phyloP scores from a whole-genome alignment of 768 basidiomycete genomes.

The Clitopilus passeckerianus region DNA sequence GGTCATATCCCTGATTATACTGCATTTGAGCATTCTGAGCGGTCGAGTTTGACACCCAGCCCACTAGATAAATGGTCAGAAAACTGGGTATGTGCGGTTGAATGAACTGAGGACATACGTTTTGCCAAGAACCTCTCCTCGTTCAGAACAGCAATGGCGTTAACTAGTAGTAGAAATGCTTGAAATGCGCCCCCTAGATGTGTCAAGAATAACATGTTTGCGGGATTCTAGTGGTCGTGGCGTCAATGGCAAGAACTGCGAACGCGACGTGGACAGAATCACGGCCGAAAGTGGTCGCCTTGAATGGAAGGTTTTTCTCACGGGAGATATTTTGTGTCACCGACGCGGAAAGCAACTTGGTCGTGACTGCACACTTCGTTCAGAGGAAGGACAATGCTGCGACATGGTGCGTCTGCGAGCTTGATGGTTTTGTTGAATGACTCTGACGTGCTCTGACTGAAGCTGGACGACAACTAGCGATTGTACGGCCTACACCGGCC shows the following conservation, averaged over 20 bases:
- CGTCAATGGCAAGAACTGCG: conserved; percentile 8
- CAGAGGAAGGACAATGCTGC: not conserved
- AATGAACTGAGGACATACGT: conserved; percentile 49
- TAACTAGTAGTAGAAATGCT: conserved; percentile 82
- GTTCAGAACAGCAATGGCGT: conserved; percentile 91
- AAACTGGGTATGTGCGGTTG: conserved; percentile 1
- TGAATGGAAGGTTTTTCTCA: conserved; percentile 1
- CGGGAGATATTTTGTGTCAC: not conserved
- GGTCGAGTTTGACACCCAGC: conserved; percentile 72
- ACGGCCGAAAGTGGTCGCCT: not conserved
- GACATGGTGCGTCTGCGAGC: not conserved
- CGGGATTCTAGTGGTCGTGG: conserved; percentile 6
- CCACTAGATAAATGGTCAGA: conserved; percentile 47
- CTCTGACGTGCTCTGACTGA: not conserved
- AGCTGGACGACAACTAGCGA: not conserved
- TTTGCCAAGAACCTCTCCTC: conserved; percentile 95
- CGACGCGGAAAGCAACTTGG: not conserved
- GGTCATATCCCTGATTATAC: conserved; percentile 68
- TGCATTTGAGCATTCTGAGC: conserved; percentile 49
- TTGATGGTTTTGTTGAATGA: not conserved
- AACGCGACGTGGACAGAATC: not conserved
- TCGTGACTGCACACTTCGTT: not conserved
- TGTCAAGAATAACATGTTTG: conserved; percentile 35
- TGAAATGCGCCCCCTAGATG: conserved; percentile 72
- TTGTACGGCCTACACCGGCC: not conserved